Evolutionary conservation across 441 rosid genomes (phyloP).

Genomic region (Macaranga tanarius): DNA sequence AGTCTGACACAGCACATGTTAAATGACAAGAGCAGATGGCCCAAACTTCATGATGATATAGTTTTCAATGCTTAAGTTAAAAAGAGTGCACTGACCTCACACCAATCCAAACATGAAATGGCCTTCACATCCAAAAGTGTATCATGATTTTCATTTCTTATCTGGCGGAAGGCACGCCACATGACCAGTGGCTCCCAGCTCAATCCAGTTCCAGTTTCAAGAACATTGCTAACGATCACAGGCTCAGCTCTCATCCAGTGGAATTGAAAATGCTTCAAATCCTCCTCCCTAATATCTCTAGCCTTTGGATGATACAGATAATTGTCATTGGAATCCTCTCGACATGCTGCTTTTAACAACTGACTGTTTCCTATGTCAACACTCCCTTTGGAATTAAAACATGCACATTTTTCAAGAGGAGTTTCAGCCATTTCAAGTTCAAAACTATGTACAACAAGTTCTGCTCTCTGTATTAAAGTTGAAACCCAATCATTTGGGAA

Average conservation of each 20-base stretch:
- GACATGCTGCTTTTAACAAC: conserved; percentile 62
- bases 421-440: conserved; percentile 22
- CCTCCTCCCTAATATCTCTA: conserved; percentile 43
- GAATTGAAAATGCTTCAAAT: conserved; percentile 66
- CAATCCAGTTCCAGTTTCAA: conserved; percentile 66
- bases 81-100: conserved; percentile 55
- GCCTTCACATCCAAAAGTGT: conserved; percentile 54
- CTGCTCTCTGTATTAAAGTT: conserved; percentile 52
- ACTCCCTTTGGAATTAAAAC: conserved; percentile 38
- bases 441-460: conserved; percentile 32
- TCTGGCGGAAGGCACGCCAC: conserved; percentile 86
- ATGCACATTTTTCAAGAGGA: conserved; percentile 41
- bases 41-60: neutral
- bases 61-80: neutral
- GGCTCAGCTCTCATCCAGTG: conserved; percentile 91
- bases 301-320: conserved; percentile 67
- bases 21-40: neutral
- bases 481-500: conserved; percentile 46
- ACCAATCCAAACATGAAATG: conserved; percentile 68
- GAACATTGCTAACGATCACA: conserved; percentile 70
- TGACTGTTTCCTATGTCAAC: conserved; percentile 28
- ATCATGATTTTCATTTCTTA: conserved; percentile 34
- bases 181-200: conserved; percentile 97
- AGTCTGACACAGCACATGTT: neutral
- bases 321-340: conserved; percentile 58